These are phyloP conservation scores for Mycena polygramma DNA, from an alignment of 768 basidiomycete genomes.

Conservation along the genomic window DNA sequence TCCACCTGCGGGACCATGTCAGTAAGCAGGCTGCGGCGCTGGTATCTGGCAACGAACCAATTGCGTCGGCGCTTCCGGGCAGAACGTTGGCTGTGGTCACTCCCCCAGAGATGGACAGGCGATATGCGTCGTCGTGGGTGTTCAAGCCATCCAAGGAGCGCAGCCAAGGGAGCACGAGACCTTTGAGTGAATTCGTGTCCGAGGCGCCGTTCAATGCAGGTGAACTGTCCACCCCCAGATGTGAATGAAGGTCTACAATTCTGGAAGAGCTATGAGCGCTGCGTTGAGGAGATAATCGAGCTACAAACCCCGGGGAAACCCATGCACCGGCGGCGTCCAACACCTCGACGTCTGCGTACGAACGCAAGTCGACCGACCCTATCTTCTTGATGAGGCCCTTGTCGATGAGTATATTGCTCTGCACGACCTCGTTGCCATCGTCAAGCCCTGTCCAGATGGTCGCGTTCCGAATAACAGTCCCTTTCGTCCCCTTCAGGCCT, in stretches of 20 bases:
- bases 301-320: slow-evolving; percentile 69
- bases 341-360: slow-evolving; percentile 44
- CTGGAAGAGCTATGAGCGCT: background rate
- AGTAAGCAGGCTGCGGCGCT: too few species aligned
- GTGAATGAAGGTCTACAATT: slow-evolving; percentile 71
- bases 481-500: slow-evolving; percentile 63
- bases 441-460: slow-evolving; percentile 82
- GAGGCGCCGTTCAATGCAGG: slow-evolving; percentile 55
- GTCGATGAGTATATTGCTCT: slow-evolving; percentile 72
- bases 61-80: slow-evolving; percentile 70
- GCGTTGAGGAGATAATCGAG: slow-evolving; percentile 38
- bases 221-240: slow-evolving; percentile 59
- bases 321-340: slow-evolving; percentile 75
- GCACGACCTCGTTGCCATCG: slow-evolving; percentile 67
- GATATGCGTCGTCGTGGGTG: slow-evolving; percentile 76
- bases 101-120: slow-evolving; percentile 74
- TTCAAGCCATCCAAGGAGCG: slow-evolving; percentile 84
- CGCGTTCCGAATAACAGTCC: slow-evolving; percentile 74
- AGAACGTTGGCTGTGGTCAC: slow-evolving; percentile 81
- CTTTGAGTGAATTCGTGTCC: slow-evolving; percentile 71
- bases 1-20: slow-evolving; percentile 48
- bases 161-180: slow-evolving; percentile 70
- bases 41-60: too few species aligned
- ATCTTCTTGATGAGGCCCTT: slow-evolving; percentile 73
- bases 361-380: slow-evolving; percentile 51